Conservation (phyloP, 768 basidiomycete genomes). For the Coprinopsis strossmayeri region DNA sequence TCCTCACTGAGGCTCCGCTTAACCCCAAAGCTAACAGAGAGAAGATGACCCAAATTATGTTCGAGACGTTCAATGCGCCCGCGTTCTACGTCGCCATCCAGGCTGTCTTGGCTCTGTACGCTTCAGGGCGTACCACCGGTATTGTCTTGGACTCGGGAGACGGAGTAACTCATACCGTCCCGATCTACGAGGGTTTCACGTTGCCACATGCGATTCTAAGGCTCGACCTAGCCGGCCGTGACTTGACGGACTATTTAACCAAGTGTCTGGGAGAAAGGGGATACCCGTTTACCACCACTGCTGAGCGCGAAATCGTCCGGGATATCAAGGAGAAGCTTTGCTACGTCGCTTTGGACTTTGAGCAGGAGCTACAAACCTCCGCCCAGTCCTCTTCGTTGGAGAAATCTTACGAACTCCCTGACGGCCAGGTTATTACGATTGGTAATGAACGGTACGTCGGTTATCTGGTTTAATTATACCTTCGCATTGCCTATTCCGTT, state of each 20-base stretch:
- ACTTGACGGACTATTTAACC: constrained; percentile 70
- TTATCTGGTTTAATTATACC: constrained; percentile 35
- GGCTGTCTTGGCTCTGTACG: constrained; percentile 79
- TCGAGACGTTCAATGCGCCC: constrained; percentile 84
- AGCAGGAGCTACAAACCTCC: constrained; percentile 83
- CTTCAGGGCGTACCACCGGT: constrained; percentile 84
- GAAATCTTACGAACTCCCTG: constrained; percentile 80
- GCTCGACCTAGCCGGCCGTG: constrained; percentile 83
- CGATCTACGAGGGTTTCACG: constrained; percentile 85
- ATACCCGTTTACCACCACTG: constrained; percentile 76
- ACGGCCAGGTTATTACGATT: constrained; percentile 88
- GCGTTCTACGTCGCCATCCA: constrained; percentile 84
- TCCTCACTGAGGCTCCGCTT: constrained; percentile 78
- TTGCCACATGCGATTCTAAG: constrained; percentile 84
- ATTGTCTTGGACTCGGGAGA: constrained; percentile 90
- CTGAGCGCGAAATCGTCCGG: constrained; percentile 81
- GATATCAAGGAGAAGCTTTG: constrained; percentile 94
- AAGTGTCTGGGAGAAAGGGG: constrained; percentile 82
- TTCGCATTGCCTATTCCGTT: constrained; percentile 28
- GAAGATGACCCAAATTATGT: constrained; percentile 91
- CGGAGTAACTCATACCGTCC: constrained; percentile 87
- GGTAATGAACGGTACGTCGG: constrained; percentile 81
- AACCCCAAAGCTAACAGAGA: constrained; percentile 86
- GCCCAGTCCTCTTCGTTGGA: constrained; percentile 77
- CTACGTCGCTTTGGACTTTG: constrained; percentile 86